These are phyloP conservation scores for Mycocentrospora acerina DNA, from an alignment of 2,329 filamentous ascomycete genomes.

Conservation along the genomic window DNA sequence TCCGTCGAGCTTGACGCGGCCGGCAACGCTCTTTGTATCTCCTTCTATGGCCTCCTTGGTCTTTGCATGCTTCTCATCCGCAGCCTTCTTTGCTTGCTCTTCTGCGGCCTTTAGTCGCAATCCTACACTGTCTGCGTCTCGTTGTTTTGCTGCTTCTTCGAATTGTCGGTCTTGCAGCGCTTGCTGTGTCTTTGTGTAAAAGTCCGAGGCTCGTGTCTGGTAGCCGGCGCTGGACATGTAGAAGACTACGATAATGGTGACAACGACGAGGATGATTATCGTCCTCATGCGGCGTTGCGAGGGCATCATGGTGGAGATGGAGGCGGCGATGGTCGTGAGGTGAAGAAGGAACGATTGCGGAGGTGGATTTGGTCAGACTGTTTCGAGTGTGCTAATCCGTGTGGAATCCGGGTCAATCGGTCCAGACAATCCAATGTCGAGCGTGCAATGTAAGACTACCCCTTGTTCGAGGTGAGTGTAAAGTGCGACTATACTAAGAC, in stretches of 20 bases:
- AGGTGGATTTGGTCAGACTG: no score
- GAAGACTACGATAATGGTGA: constrained; percentile 66
- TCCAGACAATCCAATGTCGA: no score
- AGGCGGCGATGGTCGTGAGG: constrained; percentile 7
- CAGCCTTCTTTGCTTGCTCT: constrained; percentile 66
- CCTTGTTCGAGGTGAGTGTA: no score
- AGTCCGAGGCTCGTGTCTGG: constrained; percentile 54
- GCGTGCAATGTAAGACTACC: no score
- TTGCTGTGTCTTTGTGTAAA: constrained; percentile 61
- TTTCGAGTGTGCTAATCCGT: no score
- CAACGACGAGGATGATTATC: constrained; percentile 64
- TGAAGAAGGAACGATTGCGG: background rate
- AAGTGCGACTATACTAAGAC: no score
- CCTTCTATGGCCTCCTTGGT: constrained; percentile 37
- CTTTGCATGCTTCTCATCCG: constrained; percentile 65
- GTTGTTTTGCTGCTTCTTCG: constrained; percentile 44
- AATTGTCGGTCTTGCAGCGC: constrained; percentile 45
- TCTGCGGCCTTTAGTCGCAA: constrained; percentile 68
- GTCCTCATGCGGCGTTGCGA: constrained; percentile 65
- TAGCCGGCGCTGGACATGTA: constrained; percentile 69
- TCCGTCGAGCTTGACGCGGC: constrained; percentile 53
- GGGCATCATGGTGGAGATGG: constrained; percentile 29
- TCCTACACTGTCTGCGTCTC: constrained; percentile 57
- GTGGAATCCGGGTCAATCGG: no score
- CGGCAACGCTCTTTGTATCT: constrained; percentile 51